Evolutionary conservation across 805 yeast genomes (phyloP).

Genomic region (Candida incommunis): DNA sequence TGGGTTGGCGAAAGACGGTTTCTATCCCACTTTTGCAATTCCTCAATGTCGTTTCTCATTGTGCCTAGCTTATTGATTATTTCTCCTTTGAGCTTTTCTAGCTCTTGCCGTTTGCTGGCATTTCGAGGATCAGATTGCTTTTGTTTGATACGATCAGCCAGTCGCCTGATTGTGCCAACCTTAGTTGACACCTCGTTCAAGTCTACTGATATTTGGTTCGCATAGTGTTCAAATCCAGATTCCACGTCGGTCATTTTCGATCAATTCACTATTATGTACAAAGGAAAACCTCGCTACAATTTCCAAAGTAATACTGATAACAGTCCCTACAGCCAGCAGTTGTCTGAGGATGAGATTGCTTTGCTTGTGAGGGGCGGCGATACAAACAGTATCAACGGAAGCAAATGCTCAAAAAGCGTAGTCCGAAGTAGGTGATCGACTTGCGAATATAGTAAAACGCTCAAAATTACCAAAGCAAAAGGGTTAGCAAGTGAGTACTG

Average conservation of each 20-base stretch:
- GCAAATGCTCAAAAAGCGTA: too few species aligned
- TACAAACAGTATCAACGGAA: too few species aligned
- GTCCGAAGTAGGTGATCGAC: too few species aligned
- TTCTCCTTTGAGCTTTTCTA: neutral
- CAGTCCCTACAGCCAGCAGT: too few species aligned
- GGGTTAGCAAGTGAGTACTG: too few species aligned
- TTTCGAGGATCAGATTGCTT: neutral
- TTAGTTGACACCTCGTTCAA: neutral
- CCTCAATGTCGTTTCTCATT: neutral
- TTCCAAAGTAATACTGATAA: too few species aligned
- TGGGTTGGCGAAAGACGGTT: neutral
- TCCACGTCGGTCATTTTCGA: neutral
- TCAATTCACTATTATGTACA: too few species aligned
- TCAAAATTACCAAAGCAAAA: too few species aligned
- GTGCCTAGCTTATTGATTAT: neutral
- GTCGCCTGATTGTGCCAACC: neutral
- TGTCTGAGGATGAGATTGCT: too few species aligned
- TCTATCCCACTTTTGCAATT: neutral
- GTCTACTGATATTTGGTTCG: neutral
- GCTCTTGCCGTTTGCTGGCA: neutral
- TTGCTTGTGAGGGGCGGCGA: too few species aligned
- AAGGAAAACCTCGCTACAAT: too few species aligned
- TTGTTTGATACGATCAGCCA: neutral
- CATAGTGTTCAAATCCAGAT: neutral
- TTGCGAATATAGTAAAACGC: too few species aligned